Conservation (phyloP, 805 yeast species). For the Wickerhamiella sorbophila region DNA sequence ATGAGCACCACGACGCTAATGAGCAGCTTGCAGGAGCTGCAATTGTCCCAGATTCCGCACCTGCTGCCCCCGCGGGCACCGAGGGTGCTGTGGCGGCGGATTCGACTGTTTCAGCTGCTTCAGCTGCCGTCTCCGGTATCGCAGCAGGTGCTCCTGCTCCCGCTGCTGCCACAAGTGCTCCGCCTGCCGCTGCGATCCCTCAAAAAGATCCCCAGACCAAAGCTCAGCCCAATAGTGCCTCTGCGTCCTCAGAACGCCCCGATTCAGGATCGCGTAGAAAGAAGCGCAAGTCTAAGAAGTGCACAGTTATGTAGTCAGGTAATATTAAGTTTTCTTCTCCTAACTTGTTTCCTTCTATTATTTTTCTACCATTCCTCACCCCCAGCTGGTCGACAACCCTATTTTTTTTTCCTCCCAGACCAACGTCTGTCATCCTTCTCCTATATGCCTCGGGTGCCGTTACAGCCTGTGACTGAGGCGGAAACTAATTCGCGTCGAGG, state of each 20-base stretch:
- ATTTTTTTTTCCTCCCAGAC: no score
- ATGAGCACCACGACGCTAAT: conserved; percentile 35
- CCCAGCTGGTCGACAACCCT: no score
- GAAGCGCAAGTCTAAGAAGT: no score
- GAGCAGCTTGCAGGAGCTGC: conserved; percentile 25
- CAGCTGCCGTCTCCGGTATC: neutral
- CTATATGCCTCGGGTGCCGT: conserved; percentile 7
- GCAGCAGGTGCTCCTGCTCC: neutral
- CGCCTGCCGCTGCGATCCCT: neutral
- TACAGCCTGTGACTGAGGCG: conserved; percentile 5
- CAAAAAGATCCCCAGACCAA: neutral
- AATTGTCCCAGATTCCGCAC: neutral
- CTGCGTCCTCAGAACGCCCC: no score
- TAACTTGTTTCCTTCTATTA: no score
- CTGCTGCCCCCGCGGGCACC: neutral
- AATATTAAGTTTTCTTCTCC: no score
- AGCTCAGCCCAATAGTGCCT: neutral
- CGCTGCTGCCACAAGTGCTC: neutral
- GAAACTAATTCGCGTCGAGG: neutral
- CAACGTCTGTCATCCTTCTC: neutral
- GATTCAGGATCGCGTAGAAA: no score
- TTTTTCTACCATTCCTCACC: no score
- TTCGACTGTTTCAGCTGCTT: neutral
- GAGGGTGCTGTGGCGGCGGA: neutral
- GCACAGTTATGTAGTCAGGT: no score